Evolutionary conservation across 164 flowering plant species (phyloP), one percentile per base, ranked within the genome.

Genomic region (Kalanchoe fedtschenkoi): DNA sequence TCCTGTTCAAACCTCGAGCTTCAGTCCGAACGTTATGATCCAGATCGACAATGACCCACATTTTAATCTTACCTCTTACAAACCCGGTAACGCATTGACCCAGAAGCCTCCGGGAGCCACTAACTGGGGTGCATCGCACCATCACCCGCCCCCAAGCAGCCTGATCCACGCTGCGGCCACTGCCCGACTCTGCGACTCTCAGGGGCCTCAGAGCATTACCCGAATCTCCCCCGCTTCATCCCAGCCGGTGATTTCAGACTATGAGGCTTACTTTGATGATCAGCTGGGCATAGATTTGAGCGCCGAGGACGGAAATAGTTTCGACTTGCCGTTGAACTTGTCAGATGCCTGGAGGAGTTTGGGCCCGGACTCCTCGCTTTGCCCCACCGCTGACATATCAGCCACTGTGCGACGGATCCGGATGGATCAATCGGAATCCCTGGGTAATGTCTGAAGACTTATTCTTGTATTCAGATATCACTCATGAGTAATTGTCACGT

Each of bases 231-330:
- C 29, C 28, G 26, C 54, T 24, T 47, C 29, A 13, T 9, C n/a
- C n/a, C n/a, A n/a, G n/a, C n/a, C 13, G 29, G 54, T 47, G 54
- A 9, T 21, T 47, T 47, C 54, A 47, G 54, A 47, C 56, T 51
- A 15, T 4, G 32, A 13, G 4, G 9, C 56, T 26, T 28, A 26
- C 26, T 51, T 51, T 2, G 17, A 51, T 51, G 54, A 47, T 14
- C 28, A 21, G 26, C 22, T 22, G 29, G 54, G 54, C 22, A 19
- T 21, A 47, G 54, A 26, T 47, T 13, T 29, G 6, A 47, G 54
- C 17, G 28, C 29, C 2, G 54, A 47, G 54, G 17, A 2, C 22
- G 54, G 26, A 22, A 26, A 21, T 47, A 10, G 24, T 4, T 21
- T n/a, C 24, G 24, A 44, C 24, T 24, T 44, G 21, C 51, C n/a